A percentile compares a stretch with the other conserved stretches of the same genome.
Conservation (phyloP, 192 early-diverging fungal species). For the Powellomyces hirtus region DNA sequence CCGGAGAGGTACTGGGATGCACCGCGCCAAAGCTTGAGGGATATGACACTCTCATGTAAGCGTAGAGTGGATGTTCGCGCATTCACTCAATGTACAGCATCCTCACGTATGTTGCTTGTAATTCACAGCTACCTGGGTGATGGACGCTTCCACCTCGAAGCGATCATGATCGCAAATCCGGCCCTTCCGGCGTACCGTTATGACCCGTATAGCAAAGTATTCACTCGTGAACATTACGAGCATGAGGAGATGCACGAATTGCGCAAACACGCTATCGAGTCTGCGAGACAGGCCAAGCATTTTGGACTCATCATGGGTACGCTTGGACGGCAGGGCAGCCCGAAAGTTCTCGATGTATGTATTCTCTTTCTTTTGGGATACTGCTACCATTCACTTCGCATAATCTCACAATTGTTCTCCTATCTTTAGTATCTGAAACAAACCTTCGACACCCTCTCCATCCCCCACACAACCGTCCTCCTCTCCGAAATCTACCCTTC, state of each 20-base stretch:
- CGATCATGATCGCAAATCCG: constrained; percentile 98
- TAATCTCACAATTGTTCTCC: not conserved
- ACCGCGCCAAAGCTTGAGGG: constrained; percentile 82
- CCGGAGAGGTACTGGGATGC: constrained; percentile 95
- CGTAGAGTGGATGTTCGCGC: not conserved
- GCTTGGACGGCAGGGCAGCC: constrained; percentile 92
- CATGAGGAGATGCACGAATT: constrained; percentile 89
- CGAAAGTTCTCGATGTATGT: constrained; percentile 78
- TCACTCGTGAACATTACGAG: constrained; percentile 92
- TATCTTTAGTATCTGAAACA: constrained; percentile 60
- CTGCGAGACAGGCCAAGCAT: constrained; percentile 68
- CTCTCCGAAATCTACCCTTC: constrained; percentile 94
- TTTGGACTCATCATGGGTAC: constrained; percentile 94
- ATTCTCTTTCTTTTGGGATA: not conserved
- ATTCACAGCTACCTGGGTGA: constrained; percentile 66
- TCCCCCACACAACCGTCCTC: constrained; percentile 70
- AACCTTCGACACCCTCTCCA: constrained; percentile 58
- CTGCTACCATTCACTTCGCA: not conserved
- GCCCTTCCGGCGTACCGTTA: constrained; percentile 84
- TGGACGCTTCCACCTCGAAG: constrained; percentile 96
- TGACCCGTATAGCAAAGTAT: constrained; percentile 90
- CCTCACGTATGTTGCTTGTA: not conserved
- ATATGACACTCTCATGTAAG: constrained; percentile 73
- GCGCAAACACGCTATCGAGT: constrained; percentile 78
- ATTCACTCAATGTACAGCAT: not conserved